These are phyloP conservation scores for Oidiodendron maius DNA, from an alignment of 495 filamentous ascomycete genomes.

Conservation along the genomic window DNA sequence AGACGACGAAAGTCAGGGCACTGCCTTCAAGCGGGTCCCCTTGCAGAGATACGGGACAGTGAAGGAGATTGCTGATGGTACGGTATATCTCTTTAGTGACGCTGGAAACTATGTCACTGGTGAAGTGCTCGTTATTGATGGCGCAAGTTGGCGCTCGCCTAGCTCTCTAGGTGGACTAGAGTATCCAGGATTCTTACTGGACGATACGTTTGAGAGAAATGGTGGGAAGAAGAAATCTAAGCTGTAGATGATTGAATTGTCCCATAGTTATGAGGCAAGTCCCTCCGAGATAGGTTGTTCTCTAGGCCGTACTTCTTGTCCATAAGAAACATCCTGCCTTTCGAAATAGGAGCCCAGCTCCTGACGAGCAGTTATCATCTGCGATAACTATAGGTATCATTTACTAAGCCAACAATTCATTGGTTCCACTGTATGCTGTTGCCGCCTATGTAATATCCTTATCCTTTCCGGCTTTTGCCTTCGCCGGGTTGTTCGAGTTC, in stretches of 20 bases:
- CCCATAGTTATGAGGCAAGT: no score
- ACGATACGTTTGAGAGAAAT: constrained; percentile 47
- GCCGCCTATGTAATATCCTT: no score
- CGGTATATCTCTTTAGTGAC: constrained; percentile 78
- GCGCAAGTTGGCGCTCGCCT: constrained; percentile 38
- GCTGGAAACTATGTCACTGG: constrained; percentile 81
- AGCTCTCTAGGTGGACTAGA: constrained; percentile 5
- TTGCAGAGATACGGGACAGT: constrained; percentile 71
- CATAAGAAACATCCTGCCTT: no score
- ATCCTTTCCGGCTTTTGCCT: background rate
- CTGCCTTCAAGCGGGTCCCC: constrained; percentile 42
- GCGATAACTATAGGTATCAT: no score
- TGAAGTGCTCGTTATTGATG: constrained; percentile 72
- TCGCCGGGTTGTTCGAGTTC: constrained; percentile 21
- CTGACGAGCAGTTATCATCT: no score
- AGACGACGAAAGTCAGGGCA: constrained; percentile 23
- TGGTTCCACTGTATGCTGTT: no score
- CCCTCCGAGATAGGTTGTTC: no score
- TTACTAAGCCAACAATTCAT: no score
- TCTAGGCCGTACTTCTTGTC: no score
- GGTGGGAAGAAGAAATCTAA: constrained; percentile 59
- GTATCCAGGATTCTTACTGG: constrained; percentile 64
- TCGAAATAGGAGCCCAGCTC: no score
- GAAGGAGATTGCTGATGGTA: constrained; percentile 88
- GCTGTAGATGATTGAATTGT: no score